These are phyloP conservation scores for Aspergillus puulaauensis DNA, from an alignment of 2,329 filamentous ascomycete genomes.

Conservation along the genomic window DNA sequence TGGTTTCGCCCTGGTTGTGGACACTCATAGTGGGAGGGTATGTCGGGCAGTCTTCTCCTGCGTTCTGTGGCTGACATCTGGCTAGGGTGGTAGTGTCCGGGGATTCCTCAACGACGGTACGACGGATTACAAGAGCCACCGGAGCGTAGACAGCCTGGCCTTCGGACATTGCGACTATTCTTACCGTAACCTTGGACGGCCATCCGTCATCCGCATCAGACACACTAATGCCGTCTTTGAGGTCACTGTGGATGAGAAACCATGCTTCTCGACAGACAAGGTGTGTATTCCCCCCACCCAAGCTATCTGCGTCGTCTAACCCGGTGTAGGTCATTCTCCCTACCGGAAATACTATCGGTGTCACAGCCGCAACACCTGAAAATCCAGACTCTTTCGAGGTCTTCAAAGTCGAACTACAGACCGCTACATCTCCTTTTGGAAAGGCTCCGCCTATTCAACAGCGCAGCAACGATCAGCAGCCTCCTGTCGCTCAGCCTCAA, in stretches of 20 bases:
- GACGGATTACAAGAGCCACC: conserved; percentile 73
- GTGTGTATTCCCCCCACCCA: conserved; percentile 28
- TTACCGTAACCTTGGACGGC: conserved; percentile 87
- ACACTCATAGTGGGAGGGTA: conserved; percentile 72
- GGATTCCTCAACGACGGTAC: conserved; percentile 92
- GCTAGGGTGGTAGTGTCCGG: conserved; percentile 72
- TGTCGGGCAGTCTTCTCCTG: conserved; percentile 12
- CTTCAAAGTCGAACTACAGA: conserved; percentile 78
- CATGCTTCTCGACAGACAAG: conserved; percentile 80
- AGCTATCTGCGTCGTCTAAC: background rate
- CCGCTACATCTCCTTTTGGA: conserved; percentile 28
- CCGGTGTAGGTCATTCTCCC: conserved; percentile 67
- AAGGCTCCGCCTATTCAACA: conserved; percentile 16
- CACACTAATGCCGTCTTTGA: conserved; percentile 64
- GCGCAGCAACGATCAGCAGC: conserved; percentile 24
- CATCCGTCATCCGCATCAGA: conserved; percentile 77
- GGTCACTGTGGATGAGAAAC: conserved; percentile 75
- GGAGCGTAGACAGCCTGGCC: conserved; percentile 77
- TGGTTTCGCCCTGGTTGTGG: conserved; percentile 82
- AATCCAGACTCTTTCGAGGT: conserved; percentile 93
- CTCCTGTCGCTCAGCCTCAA: conserved; percentile 24
- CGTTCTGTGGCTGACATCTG: conserved; percentile 1
- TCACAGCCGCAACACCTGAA: conserved; percentile 85
- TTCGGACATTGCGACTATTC: conserved; percentile 90
- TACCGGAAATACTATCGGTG: conserved; percentile 76